A percentile compares a stretch with the other conserved stretches of the same genome.
phyloP scores from a whole-genome alignment of 768 basidiomycete genomes.

The Termitomyces sp. region DNA sequence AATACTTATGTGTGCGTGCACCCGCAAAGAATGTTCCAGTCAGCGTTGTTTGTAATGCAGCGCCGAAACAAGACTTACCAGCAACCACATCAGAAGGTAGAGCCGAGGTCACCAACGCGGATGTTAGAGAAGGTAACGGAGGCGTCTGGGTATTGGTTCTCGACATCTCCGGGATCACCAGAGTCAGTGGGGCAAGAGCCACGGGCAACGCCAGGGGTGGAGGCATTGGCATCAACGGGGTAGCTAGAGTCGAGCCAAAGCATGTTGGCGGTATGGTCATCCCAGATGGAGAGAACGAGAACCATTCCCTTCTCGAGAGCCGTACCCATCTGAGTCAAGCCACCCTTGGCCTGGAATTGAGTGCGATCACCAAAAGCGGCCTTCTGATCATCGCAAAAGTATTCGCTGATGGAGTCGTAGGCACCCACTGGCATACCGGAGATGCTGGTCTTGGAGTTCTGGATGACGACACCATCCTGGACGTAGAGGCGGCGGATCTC shows the following conservation, averaged over 20 bases:
- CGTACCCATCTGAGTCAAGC: slow-evolving; percentile 29
- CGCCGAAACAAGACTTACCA: not conserved
- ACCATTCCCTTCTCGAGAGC: slow-evolving; percentile 42
- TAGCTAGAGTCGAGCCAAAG: slow-evolving; percentile 55
- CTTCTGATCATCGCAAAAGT: slow-evolving; percentile 48
- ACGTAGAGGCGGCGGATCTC: slow-evolving; percentile 56
- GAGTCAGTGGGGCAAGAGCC: slow-evolving; percentile 47
- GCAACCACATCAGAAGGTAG: slow-evolving; percentile 2
- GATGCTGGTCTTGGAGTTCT: slow-evolving; percentile 45
- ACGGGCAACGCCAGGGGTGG: slow-evolving; percentile 41
- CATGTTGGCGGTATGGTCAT: slow-evolving; percentile 53
- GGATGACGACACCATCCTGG: slow-evolving; percentile 48
- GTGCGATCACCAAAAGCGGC: slow-evolving; percentile 42
- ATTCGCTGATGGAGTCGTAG: slow-evolving; percentile 45
- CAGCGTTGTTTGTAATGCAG: not conserved
- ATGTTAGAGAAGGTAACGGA: slow-evolving; percentile 54
- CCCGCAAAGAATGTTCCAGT: not conserved
- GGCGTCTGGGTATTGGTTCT: slow-evolving; percentile 32
- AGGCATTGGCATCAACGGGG: slow-evolving; percentile 29
- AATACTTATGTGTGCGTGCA: not conserved
- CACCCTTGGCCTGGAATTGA: slow-evolving; percentile 40
- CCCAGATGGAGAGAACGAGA: slow-evolving; percentile 48
- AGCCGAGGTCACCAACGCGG: slow-evolving; percentile 42
- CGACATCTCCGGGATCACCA: slow-evolving; percentile 42
- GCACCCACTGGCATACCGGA: slow-evolving; percentile 34